phyloP scores from a whole-genome alignment of 805 yeast genomes.

The Suhomyces tanzawaensis region DNA sequence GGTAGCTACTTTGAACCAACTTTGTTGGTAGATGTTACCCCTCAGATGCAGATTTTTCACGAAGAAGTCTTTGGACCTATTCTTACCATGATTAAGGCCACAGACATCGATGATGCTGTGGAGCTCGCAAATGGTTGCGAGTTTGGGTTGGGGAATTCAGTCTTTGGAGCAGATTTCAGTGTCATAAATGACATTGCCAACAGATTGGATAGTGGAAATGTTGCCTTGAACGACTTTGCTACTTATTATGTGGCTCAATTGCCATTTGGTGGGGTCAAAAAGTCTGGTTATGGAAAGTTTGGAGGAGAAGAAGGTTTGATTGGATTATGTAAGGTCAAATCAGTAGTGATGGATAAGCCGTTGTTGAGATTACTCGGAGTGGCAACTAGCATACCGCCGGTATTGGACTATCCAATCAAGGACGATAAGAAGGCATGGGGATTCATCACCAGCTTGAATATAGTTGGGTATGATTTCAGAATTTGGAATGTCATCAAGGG shows the following conservation, averaged over 20 bases:
- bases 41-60: conserved; percentile 72
- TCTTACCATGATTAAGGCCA: conserved; percentile 73
- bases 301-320: conserved; percentile 97
- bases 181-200: conserved; percentile 64
- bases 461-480: conserved; percentile 78
- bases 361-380: conserved; percentile 56
- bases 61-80: conserved; percentile 96
- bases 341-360: conserved; percentile 80
- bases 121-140: conserved; percentile 77
- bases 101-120: conserved; percentile 63
- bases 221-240: conserved; percentile 97
- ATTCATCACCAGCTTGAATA: conserved; percentile 77
- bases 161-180: conserved; percentile 66
- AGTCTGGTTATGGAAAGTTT: conserved; percentile 95
- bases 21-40: conserved; percentile 74
- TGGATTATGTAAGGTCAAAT: conserved; percentile 84
- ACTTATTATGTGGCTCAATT: conserved; percentile 92
- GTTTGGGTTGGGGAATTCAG: conserved; percentile 89
- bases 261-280: conserved; percentile 94
- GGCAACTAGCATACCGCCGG: conserved; percentile 80
- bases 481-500: conserved; percentile 58
- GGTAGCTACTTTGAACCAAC: conserved; percentile 96
- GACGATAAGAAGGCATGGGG: conserved; percentile 84
- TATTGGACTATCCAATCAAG: conserved; percentile 87
- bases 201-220: conserved; percentile 76